Percentiles rank a stretch among this genome's conserved stretches.
Conservation (phyloP, 352 stramenopile species). For the Poterioochromonas sp. region DNA sequence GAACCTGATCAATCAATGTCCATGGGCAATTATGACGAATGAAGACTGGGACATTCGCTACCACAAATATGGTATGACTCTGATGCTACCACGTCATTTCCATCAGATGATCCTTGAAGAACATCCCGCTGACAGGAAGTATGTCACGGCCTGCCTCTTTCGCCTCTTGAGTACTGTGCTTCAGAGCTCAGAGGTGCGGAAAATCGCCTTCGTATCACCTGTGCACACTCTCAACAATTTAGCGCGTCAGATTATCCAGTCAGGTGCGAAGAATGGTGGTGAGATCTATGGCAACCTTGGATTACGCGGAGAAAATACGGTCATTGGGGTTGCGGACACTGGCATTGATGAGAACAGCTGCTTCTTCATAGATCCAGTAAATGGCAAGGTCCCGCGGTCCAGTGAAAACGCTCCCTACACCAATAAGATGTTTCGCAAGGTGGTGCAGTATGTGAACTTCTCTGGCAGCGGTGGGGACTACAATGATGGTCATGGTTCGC, state of each 20-base stretch:
- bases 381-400: slow-evolving; percentile 1
- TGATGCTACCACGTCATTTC: slow-evolving; percentile 11
- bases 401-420: not conserved
- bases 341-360: slow-evolving; percentile 26
- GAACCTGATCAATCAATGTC: slow-evolving; percentile 13
- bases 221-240: slow-evolving; percentile 5
- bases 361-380: slow-evolving; percentile 16
- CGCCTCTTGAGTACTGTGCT: not conserved
- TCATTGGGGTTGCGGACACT: slow-evolving; percentile 25
- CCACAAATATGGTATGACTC: slow-evolving; percentile 13
- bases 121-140: slow-evolving; percentile 8
- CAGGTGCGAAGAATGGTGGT: not conserved
- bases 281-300: not conserved
- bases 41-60: slow-evolving; percentile 10
- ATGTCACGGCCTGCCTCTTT: not conserved
- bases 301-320: not conserved
- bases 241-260: slow-evolving; percentile 10
- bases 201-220: slow-evolving; percentile 14
- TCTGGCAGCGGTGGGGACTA: slow-evolving; percentile 20
- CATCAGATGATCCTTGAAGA: slow-evolving; percentile 13
- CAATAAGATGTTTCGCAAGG: slow-evolving; percentile 1
- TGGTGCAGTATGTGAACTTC: slow-evolving; percentile 26
- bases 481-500: slow-evolving; percentile 13
- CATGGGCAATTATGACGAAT: slow-evolving; percentile 13
- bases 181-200: not conserved